Conservation (phyloP, 2,329 filamentous ascomycete genomes). For the Lachnellula hyalina region DNA sequence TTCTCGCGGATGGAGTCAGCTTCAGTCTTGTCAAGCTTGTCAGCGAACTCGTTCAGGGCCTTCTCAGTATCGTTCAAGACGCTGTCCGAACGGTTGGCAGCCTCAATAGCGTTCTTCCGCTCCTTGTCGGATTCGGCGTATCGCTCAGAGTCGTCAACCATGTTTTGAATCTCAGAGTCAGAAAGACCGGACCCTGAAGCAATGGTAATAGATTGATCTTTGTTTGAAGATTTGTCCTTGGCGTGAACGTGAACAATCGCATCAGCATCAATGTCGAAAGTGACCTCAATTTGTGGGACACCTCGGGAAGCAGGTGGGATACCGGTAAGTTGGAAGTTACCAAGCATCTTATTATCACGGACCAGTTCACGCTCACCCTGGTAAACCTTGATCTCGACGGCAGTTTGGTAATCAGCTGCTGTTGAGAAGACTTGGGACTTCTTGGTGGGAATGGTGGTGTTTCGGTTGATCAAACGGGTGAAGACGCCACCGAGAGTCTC, state of each 20-base stretch:
- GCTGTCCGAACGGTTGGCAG: conserved; percentile 94
- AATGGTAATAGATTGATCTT: conserved; percentile 99
- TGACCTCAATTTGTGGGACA: conserved; percentile 95
- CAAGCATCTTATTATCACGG: conserved; percentile 95
- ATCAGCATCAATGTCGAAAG: conserved; percentile 97
- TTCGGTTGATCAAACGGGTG: conserved; percentile 96
- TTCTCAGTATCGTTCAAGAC: conserved; percentile 98
- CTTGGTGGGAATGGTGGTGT: conserved; percentile 99
- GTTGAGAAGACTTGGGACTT: conserved; percentile 99
- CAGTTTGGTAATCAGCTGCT: conserved; percentile 95
- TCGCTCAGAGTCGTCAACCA: conserved; percentile 97
- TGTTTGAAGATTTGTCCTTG: conserved; percentile 99
- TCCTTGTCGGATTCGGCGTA: conserved; percentile 94
- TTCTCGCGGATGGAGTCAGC: conserved; percentile 91
- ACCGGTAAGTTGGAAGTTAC: conserved; percentile 98
- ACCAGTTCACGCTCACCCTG: conserved; percentile 99
- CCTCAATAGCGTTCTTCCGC: conserved; percentile 91
- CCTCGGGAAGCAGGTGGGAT: conserved; percentile 94
- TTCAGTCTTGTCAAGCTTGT: conserved; percentile 95
- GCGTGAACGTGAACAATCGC: conserved; percentile 97
- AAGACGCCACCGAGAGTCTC: conserved; percentile 98
- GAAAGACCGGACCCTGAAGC: conserved; percentile 96
- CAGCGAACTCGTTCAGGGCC: conserved; percentile 92
- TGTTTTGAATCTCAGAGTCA: conserved; percentile 88
- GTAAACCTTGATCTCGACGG: conserved; percentile 99